These are phyloP conservation scores for Quercus gilva DNA, from an alignment of 306 rosid genomes.

Conservation along the genomic window DNA sequence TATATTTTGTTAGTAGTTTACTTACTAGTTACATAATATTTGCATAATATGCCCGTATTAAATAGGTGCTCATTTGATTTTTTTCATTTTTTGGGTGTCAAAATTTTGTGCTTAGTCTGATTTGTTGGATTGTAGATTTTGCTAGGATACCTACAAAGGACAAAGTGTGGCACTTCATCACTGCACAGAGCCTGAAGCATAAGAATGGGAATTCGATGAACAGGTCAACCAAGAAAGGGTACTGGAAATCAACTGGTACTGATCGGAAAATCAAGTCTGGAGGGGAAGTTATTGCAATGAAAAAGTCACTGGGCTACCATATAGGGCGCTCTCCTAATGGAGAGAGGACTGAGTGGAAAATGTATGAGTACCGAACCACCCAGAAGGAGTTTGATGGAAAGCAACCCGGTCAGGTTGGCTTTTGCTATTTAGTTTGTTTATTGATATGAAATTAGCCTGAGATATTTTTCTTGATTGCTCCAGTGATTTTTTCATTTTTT, in stretches of 20 bases:
- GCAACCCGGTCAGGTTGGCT: conserved; percentile 88
- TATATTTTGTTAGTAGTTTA: neutral
- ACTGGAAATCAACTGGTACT: conserved; percentile 96
- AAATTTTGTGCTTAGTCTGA: neutral
- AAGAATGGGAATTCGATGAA: conserved; percentile 83
- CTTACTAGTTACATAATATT: neutral
- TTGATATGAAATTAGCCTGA: neutral
- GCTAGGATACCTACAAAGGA: conserved; percentile 68
- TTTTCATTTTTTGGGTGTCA: neutral
- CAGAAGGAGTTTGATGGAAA: conserved; percentile 88
- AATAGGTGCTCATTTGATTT: neutral
- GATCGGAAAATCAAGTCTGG: conserved; percentile 90
- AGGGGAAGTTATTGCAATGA: conserved; percentile 71
- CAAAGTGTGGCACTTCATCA: conserved; percentile 94
- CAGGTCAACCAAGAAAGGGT: conserved; percentile 78
- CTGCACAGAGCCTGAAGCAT: conserved; percentile 84
- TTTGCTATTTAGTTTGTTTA: neutral
- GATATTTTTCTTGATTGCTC: neutral
- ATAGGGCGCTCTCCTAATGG: conserved; percentile 95
- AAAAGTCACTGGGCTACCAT: conserved; percentile 86
- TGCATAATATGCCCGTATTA: too few relatives aligned
- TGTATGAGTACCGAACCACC: conserved; percentile 88
- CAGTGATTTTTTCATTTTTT: neutral
- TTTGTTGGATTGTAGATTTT: conserved; percentile 42
- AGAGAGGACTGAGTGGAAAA: conserved; percentile 79